Evolutionary conservation across 2,329 filamentous ascomycete species (phyloP).

Genomic region (Diaporthe ampelina): DNA sequence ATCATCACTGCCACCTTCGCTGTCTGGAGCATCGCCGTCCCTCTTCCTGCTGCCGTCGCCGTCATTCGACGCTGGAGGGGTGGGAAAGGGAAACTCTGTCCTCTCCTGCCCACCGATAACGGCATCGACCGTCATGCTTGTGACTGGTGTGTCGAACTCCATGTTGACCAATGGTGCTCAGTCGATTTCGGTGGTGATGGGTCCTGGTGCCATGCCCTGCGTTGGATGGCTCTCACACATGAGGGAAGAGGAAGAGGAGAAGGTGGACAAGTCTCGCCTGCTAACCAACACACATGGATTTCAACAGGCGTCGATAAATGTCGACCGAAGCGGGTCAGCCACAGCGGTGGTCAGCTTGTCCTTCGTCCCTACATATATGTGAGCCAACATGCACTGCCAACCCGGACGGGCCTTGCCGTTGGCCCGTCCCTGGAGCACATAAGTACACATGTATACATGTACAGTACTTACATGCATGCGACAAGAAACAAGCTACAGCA

Average conservation of each 20-base stretch:
- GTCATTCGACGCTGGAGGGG: conserved; percentile 35
- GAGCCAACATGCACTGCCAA: not conserved
- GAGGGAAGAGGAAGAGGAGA: not conserved
- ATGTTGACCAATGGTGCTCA: not conserved
- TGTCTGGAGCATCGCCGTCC: not conserved
- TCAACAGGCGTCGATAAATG: not conserved
- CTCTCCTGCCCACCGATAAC: not conserved
- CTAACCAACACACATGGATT: not conserved
- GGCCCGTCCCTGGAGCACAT: not conserved
- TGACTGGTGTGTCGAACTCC: not conserved
- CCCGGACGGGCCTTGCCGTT: conserved; percentile 20
- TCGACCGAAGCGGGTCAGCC: not conserved
- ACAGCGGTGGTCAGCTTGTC: not conserved
- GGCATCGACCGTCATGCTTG: not conserved
- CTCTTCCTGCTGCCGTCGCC: not conserved
- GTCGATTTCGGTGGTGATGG: not conserved
- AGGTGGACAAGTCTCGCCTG: not conserved
- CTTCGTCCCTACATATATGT: conserved; percentile 12
- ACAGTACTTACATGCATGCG: not conserved
- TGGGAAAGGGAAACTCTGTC: conserved; percentile 25
- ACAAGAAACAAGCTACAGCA: conserved; percentile 14
- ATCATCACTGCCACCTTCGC: not conserved
- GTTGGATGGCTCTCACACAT: not conserved
- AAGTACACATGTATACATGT: not conserved
- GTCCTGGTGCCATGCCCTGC: not conserved